Percentiles rank a stretch among this genome's conserved stretches.
Evolutionary conservation across 345 rosid species (phyloP).

Genomic region (Aethionema arabicum): DNA sequence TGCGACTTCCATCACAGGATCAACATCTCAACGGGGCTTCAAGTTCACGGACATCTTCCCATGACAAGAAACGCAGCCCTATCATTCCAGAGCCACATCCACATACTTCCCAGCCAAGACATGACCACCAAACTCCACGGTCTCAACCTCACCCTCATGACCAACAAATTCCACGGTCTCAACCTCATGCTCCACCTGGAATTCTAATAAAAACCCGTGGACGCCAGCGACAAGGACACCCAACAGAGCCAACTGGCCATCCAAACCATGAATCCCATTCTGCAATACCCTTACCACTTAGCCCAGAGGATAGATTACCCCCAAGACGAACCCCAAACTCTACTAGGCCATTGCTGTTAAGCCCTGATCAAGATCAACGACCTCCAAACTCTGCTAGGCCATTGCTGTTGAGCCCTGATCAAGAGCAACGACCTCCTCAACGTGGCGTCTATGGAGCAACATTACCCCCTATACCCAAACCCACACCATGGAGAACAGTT

Average conservation of each 20-base stretch:
- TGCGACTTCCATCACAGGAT: conserved; percentile 25
- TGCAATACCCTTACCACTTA: conserved; percentile 33
- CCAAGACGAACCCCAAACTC: conserved; percentile 18
- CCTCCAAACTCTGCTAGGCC: neutral
- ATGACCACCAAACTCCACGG: too few relatives aligned
- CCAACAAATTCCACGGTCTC: conserved; percentile 15
- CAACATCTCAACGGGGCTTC: conserved; percentile 33
- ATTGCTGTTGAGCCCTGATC: neutral
- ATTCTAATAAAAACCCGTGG: conserved; percentile 28
- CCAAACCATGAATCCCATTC: conserved; percentile 27
- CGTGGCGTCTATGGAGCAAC: conserved; percentile 29
- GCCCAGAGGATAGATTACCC: conserved; percentile 31
- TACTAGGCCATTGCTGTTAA: conserved; percentile 24
- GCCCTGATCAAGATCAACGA: conserved; percentile 22
- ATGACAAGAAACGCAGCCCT: conserved; percentile 7
- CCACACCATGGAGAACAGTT: conserved; percentile 32
- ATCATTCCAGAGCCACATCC: neutral
- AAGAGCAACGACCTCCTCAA: neutral
- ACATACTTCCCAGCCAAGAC: too few relatives aligned
- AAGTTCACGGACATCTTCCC: conserved; percentile 29
- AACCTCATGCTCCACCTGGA: conserved; percentile 3
- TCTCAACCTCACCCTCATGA: conserved; percentile 8
- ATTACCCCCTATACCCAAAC: conserved; percentile 37
- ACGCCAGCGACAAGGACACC: conserved; percentile 18
- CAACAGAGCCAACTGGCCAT: neutral